Evolutionary conservation across 192 early-diverging fungal genomes (phyloP).

Genomic region (Entomortierella chlamydospora): DNA sequence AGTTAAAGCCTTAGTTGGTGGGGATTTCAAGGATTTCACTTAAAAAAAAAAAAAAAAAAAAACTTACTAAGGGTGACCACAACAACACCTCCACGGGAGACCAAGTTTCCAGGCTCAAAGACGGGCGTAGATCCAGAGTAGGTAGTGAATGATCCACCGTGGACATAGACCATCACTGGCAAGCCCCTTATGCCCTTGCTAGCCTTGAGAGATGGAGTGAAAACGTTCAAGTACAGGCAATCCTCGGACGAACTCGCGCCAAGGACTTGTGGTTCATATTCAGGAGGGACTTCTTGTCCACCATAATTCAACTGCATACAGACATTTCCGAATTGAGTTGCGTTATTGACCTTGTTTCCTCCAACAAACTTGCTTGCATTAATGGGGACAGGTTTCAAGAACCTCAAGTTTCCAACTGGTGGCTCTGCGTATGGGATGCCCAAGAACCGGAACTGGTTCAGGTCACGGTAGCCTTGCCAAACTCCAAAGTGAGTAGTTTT

Average conservation of each 20-base stretch:
- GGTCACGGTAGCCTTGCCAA: conserved; percentile 42
- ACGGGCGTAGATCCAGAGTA: conserved; percentile 6
- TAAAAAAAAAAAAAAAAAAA: neutral
- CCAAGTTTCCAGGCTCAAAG: conserved; percentile 42
- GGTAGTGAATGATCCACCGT: conserved; percentile 7
- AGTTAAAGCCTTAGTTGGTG: too few relatives aligned
- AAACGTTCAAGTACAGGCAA: conserved; percentile 50
- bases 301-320: conserved; percentile 16
- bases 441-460: conserved; percentile 35
- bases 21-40: neutral
- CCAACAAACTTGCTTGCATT: neutral
- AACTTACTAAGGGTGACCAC: conserved; percentile 38
- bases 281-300: neutral
- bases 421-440: conserved; percentile 47
- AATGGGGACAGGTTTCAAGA: conserved; percentile 8
- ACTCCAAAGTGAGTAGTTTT: conserved; percentile 4
- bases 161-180: conserved; percentile 43
- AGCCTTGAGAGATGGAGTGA: conserved; percentile 25
- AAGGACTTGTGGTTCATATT: neutral
- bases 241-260: conserved; percentile 30
- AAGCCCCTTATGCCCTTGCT: conserved; percentile 11
- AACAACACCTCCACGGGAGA: conserved; percentile 42
- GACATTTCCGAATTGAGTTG: conserved; percentile 12
- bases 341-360: neutral
- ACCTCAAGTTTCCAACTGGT: conserved; percentile 27